Evolutionary conservation across 208 protist genomes (phyloP), one percentile per base, ranked within the genome.

Genomic region (Herpetomonas tarakana): DNA sequence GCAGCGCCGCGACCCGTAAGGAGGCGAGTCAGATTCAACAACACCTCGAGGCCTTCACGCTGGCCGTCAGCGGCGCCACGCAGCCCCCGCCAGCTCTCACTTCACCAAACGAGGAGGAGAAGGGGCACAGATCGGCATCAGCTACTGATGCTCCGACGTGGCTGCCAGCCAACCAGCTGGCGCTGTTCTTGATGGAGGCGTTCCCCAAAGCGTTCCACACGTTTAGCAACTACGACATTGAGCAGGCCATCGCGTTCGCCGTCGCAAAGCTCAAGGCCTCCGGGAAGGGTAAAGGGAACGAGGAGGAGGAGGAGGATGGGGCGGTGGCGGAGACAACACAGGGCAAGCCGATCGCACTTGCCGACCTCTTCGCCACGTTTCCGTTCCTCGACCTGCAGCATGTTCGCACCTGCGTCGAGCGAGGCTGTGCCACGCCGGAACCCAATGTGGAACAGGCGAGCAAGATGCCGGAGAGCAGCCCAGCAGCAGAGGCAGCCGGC

Each of bases 31-130:
- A 44, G 28, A 60, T 68, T 39, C 62, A 68, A 31, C 49, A 39
- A 24, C 52, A 65, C 25, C 65, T 86, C 7, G 65, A 78, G 3
- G 30, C 26, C 51, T 86, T 83, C 47, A 64, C 74, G 4, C n/a
- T 46, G 21, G 64, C 58, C 28, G 28, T 83, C 18, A 66, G 67
- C 6, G 50, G 35, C 14, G 35, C 35, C 6, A 14, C 35, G 14
- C 35, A 41, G 35, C n/a, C n/a, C n/a, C n/a, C n/a, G n/a, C n/a
- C n/a, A n/a, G 35, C 35, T 6, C 14, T 41, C 14, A 14, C 14
- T 14, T 41, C 35, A 18, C 9, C 35, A 41, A 14, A 14, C 9
- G 35, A 41, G 35, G 35, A 41, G 35, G 35, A 41, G 14, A 14
- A 14, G 14, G n/a, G n/a, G n/a, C n/a, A n/a, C n/a, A n/a, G n/a